A percentile compares a stretch with the other conserved stretches of the same genome.
phyloP scores from a whole-genome alignment of 1,284 basidiomycete genomes.

The Sporisorium scitamineum region DNA sequence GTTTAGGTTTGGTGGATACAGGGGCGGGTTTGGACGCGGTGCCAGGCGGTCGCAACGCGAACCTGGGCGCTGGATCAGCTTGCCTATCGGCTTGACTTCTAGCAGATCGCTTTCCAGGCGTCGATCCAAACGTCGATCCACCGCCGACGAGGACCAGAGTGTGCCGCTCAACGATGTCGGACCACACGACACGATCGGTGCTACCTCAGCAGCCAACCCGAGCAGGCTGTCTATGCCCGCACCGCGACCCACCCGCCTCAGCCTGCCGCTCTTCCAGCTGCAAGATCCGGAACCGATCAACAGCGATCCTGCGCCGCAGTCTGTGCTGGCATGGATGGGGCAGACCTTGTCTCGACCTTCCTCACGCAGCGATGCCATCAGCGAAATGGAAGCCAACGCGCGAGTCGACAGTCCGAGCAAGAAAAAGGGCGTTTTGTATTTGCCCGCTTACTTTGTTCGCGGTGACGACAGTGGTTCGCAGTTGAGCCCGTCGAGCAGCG shows the following conservation, averaged over 20 bases:
- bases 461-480: slow-evolving; percentile 33
- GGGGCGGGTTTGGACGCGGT: slow-evolving; percentile 25
- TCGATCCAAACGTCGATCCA: slow-evolving; percentile 29
- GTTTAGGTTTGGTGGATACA: slow-evolving; percentile 20
- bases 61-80: slow-evolving; percentile 43
- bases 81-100: slow-evolving; percentile 36
- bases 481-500: slow-evolving; percentile 1
- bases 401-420: slow-evolving; percentile 28
- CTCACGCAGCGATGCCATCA: slow-evolving; percentile 38
- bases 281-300: slow-evolving; percentile 42
- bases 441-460: slow-evolving; percentile 58
- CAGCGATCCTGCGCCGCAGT: slow-evolving; percentile 33
- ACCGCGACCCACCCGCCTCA: slow-evolving; percentile 37
- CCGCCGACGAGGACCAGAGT: slow-evolving; percentile 31
- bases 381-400: slow-evolving; percentile 31
- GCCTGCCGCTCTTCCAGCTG: slow-evolving; percentile 51
- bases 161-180: slow-evolving; percentile 23
- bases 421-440: slow-evolving; percentile 49
- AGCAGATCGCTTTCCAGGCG: slow-evolving; percentile 12
- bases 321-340: slow-evolving; percentile 53
- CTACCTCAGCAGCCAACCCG: slow-evolving; percentile 36
- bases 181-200: slow-evolving; percentile 13
- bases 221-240: slow-evolving; percentile 38
- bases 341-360: slow-evolving; percentile 39
- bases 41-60: slow-evolving; percentile 4